Base-by-base conservation (phyloP, 2,329 filamentous ascomycete genomes). In the Dothideomycetidae sp. region DNA sequence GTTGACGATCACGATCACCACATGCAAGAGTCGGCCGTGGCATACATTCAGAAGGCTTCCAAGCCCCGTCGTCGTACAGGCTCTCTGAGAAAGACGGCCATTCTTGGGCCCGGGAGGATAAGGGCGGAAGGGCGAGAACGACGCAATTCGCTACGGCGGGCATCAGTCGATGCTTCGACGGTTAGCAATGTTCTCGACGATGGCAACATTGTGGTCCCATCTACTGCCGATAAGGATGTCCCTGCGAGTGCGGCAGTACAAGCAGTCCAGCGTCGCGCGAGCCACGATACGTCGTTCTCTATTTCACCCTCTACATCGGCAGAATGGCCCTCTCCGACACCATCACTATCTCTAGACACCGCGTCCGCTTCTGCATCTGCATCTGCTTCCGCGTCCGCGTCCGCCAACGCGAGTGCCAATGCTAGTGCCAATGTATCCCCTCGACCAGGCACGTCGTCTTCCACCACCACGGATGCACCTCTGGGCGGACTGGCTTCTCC, bases 11-110 rank as follows among this genome's bases (percentile, higher is more conserved):
- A 59, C 39, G 5, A 44, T 23, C 32, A 61, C 61, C 50, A 65
- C 58, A 52, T 66, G 57, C 54, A 68, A 58, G 62, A 68, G 48
- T 57, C 70, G 58, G 58, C 59, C 17, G 60, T 55, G 26, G 64
- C 62, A 16, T 53, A 68, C 35, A 21, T 34, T 11, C 40, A 42
- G 17, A 41, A 49, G 39, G 63, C 68, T 41, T 69, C 54, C 39
- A 64, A 67, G 54, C 73, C 73, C 32, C 67, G 84, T 39, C 76
- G 77, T 49, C 73, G 86, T 42, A 81, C 81, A 53, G 85, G 84
- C 3, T 93, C 86, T 9, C 64, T 94, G 54, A 73, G 86, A 42
- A 93, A 93, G 59, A 83, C 82, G 9, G 85, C 84, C 16, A 65
- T 93, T 33, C 67, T 93, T 12, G 82, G 83, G 11, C 79, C 80